phyloP scores from a whole-genome alignment of 768 basidiomycete species.

The Tulasnella sp. region DNA sequence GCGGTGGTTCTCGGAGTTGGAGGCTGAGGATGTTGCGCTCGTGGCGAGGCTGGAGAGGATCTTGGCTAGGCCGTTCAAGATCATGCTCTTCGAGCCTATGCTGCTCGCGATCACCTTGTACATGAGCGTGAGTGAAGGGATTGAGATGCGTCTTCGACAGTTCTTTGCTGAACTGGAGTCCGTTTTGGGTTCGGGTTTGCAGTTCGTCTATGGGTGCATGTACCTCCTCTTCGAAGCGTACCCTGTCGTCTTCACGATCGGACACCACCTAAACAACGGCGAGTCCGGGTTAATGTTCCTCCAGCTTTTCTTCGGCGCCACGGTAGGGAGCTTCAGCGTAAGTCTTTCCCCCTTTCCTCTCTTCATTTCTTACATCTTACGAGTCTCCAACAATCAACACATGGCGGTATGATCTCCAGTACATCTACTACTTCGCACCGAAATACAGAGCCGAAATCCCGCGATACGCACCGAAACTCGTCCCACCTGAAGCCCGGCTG shows the following conservation, averaged over 20 bases:
- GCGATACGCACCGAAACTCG: constrained; percentile 20
- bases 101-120: constrained; percentile 16
- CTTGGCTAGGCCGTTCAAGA: constrained; percentile 13
- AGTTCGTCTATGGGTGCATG: constrained; percentile 18
- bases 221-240: constrained; percentile 25
- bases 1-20: constrained; percentile 12
- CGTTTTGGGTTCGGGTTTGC: background rate
- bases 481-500: constrained; percentile 25
- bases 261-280: constrained; percentile 23
- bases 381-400: too few species aligned
- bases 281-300: constrained; percentile 22
- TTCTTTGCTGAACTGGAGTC: background rate
- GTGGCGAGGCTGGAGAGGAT: constrained; percentile 1
- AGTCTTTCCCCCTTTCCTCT: background rate
- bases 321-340: background rate
- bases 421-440: constrained; percentile 26
- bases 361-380: background rate
- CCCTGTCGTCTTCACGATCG: constrained; percentile 22
- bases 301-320: constrained; percentile 17
- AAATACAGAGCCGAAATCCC: constrained; percentile 23
- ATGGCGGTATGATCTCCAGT: constrained; percentile 18
- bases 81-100: constrained; percentile 16
- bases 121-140: background rate
- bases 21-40: constrained; percentile 3
- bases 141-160: background rate